phyloP scores from a whole-genome alignment of 441 rosid species.

The Gossypium schwendimanii region DNA sequence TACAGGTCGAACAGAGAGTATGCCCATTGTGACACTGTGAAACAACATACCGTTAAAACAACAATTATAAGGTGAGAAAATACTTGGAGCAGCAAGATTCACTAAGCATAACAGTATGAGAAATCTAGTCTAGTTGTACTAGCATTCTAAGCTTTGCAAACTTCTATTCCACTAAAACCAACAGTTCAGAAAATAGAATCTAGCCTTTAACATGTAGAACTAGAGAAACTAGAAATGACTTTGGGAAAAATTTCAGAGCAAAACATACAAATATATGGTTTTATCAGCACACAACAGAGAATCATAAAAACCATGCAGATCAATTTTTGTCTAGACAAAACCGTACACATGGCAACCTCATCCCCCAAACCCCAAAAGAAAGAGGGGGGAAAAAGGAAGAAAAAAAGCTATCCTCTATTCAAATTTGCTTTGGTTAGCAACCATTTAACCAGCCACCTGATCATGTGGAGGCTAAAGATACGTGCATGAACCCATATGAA shows the following conservation, averaged over 20 bases:
- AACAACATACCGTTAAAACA: background rate
- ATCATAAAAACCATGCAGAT: background rate
- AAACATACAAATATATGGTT: background rate
- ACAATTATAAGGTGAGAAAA: background rate
- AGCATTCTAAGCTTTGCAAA: background rate
- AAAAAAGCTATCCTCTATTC: background rate
- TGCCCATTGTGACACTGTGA: constrained; percentile 96
- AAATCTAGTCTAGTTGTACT: background rate
- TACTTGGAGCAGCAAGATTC: background rate
- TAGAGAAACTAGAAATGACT: background rate
- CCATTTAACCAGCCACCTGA: background rate
- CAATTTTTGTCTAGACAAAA: background rate
- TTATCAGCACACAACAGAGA: background rate
- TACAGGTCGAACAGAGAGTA: constrained; percentile 94
- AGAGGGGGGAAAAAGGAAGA: too few relatives aligned
- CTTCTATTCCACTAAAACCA: background rate
- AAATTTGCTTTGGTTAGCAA: background rate
- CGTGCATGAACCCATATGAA: background rate
- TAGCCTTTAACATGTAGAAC: background rate
- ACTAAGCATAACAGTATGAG: background rate
- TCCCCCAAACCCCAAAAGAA: background rate
- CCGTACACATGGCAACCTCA: background rate
- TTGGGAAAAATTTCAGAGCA: background rate
- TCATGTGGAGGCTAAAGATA: background rate
- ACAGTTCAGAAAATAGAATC: background rate